phyloP scores from a whole-genome alignment of 768 basidiomycete genomes.

The Rickenella mellea region DNA sequence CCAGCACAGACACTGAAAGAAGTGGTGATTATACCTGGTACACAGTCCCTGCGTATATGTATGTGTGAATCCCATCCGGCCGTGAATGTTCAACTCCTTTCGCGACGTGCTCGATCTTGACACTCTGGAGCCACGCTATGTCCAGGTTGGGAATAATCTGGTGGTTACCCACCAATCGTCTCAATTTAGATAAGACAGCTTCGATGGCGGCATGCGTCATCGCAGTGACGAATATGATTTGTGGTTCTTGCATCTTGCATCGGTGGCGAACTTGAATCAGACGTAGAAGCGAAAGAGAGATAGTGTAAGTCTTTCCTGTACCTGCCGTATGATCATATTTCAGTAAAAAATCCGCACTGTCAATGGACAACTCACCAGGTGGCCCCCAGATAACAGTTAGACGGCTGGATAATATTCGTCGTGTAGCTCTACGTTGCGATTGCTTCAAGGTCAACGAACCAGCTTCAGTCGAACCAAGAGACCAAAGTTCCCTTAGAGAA shows the following conservation, averaged over 20 bases:
- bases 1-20: background rate
- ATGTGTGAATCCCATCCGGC: conserved; percentile 11
- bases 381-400: conserved; percentile 44
- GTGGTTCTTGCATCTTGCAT: conserved; percentile 19
- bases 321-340: conserved; percentile 25
- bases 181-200: conserved; percentile 34
- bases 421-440: conserved; percentile 36
- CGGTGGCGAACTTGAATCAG: conserved; percentile 32
- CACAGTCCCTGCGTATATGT: conserved; percentile 38
- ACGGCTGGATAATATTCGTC: conserved; percentile 32
- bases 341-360: too few relatives aligned
- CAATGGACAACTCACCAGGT: conserved; percentile 32
- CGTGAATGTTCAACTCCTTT: conserved; percentile 33
- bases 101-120: conserved; percentile 31
- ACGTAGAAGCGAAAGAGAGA: conserved; percentile 36
- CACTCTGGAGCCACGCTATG: conserved; percentile 31
- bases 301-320: conserved; percentile 45
- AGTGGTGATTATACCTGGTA: conserved; percentile 26
- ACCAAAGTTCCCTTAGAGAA: conserved; percentile 28
- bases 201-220: conserved; percentile 46
- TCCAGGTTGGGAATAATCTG: conserved; percentile 25
- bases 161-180: conserved; percentile 15
- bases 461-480: conserved; percentile 23
- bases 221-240: conserved; percentile 38
- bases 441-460: conserved; percentile 32